Evolutionary conservation across 2,329 filamentous ascomycete genomes (phyloP).

Genomic region (Alternaria conjuncta): DNA sequence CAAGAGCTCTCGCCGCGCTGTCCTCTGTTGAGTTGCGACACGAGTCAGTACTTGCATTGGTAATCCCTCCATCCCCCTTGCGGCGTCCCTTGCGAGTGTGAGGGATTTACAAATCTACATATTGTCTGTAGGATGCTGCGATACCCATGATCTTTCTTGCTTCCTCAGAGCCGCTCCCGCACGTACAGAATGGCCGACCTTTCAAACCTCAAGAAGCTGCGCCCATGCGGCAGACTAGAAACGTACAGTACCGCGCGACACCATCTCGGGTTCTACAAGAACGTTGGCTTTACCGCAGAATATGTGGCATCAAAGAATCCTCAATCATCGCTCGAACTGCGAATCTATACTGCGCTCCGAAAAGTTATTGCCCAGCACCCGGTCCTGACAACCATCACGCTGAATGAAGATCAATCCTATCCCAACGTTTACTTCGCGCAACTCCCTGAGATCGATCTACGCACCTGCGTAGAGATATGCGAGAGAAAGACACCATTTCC

Average conservation of each 20-base stretch:
- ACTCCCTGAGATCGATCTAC: slow-evolving; percentile 52
- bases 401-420: slow-evolving; percentile 49
- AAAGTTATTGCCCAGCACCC: slow-evolving; percentile 51
- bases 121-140: neutral
- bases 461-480: slow-evolving; percentile 43
- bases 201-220: slow-evolving; percentile 20
- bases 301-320: slow-evolving; percentile 12
- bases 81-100: neutral
- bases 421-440: slow-evolving; percentile 53
- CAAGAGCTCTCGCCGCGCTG: neutral
- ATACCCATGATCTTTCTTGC: neutral
- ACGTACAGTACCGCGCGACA: slow-evolving; percentile 54
- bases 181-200: slow-evolving; percentile 1
- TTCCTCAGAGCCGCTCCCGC: neutral
- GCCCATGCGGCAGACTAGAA: slow-evolving; percentile 48
- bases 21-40: neutral
- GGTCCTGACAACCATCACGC: slow-evolving; percentile 52
- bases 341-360: slow-evolving; percentile 47
- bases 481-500: slow-evolving; percentile 27
- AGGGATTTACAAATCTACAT: neutral
- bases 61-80: neutral
- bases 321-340: slow-evolving; percentile 25
- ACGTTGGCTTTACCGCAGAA: slow-evolving; percentile 51
- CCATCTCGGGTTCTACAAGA: slow-evolving; percentile 53
- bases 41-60: neutral